Evolutionary conservation across 2,329 filamentous ascomycete genomes (phyloP).

Genomic region (Lasiodiplodia theobromae): DNA sequence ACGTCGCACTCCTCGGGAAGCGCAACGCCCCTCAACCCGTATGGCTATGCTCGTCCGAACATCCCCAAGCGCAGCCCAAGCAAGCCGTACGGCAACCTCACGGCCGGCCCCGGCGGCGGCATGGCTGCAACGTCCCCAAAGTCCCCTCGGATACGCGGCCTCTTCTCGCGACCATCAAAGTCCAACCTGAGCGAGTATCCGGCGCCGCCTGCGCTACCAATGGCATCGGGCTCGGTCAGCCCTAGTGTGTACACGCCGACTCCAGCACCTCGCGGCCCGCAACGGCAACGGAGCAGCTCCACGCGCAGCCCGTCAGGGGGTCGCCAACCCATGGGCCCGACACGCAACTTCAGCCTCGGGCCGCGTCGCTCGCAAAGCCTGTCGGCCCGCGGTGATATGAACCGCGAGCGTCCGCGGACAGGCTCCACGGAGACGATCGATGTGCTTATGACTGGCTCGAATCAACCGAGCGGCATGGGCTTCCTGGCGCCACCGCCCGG

Average conservation of each 20-base stretch:
- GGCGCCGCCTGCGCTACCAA: conserved; percentile 5
- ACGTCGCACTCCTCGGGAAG: conserved; percentile 1
- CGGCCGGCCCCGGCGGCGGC: conserved; percentile 21
- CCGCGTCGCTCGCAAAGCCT: conserved; percentile 24
- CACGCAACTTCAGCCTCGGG: conserved; percentile 24
- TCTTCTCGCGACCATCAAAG: conserved; percentile 12
- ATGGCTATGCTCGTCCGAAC: conserved; percentile 21
- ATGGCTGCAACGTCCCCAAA: conserved; percentile 26
- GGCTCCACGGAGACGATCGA: conserved; percentile 54
- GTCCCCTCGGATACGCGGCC: conserved; percentile 19
- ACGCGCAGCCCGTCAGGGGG: conserved; percentile 5
- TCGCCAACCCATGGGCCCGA: conserved; percentile 22
- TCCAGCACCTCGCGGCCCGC: conserved; percentile 2
- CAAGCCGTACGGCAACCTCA: conserved; percentile 26
- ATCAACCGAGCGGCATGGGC: conserved; percentile 15
- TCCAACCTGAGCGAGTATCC: conserved; percentile 3
- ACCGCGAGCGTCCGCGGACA: conserved; percentile 36
- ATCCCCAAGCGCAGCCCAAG: conserved; percentile 8
- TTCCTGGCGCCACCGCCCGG: conserved; percentile 14
- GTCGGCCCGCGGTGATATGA: background rate
- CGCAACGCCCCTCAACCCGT: conserved; percentile 16
- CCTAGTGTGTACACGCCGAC: conserved; percentile 27
- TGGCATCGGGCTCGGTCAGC: conserved; percentile 5
- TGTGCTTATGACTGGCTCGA: conserved; percentile 49
- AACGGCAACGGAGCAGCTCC: conserved; percentile 20